phyloP scores from a whole-genome alignment of 2,329 filamentous ascomycete species.

The Cordyceps tenuipes region DNA sequence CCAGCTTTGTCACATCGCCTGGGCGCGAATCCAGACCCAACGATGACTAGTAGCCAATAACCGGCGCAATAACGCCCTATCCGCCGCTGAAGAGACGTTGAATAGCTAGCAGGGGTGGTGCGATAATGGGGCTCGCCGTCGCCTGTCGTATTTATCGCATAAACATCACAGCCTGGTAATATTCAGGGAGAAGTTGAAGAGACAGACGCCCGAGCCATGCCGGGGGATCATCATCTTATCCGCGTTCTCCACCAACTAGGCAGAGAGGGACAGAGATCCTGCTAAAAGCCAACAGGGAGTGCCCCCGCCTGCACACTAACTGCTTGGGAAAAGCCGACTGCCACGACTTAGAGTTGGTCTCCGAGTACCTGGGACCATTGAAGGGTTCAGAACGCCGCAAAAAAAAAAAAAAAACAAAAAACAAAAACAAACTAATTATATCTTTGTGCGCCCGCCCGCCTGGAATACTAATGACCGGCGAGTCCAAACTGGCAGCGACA shows the following conservation, averaged over 20 bases:
- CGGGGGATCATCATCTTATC: neutral
- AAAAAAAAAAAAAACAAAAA: neutral
- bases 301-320: neutral
- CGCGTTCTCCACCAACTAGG: neutral
- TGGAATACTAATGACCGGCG: neutral
- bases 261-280: neutral
- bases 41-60: neutral
- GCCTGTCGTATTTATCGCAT: conserved; percentile 11
- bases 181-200: neutral
- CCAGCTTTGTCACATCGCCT: neutral
- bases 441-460: neutral
- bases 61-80: neutral
- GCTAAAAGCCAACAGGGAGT: neutral
- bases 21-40: neutral
- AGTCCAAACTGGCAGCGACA: neutral
- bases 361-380: neutral
- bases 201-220: neutral
- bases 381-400: neutral
- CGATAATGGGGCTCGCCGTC: neutral
- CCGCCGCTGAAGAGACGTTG: neutral
- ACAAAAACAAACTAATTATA: neutral
- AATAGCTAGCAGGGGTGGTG: neutral
- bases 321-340: neutral
- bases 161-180: neutral
- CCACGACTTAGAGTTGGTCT: neutral